Conservation (phyloP, 176 grass and related monocot species). For the Oryza coarctata region DNA sequence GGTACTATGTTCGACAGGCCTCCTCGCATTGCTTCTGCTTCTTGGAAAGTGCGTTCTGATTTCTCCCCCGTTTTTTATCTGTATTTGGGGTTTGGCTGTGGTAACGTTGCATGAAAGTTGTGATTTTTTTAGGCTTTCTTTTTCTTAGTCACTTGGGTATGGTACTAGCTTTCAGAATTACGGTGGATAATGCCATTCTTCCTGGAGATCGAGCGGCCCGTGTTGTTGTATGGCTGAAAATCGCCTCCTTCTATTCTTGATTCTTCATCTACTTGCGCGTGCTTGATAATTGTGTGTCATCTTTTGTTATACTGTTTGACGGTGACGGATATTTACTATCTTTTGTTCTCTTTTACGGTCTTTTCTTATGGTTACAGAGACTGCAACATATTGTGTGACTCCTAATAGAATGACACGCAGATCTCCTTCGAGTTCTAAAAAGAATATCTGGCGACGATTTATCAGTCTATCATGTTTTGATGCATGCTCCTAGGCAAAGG, state of each 20-base stretch:
- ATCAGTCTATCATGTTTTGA: neutral
- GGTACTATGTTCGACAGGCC: slow-evolving; percentile 20
- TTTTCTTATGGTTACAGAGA: neutral
- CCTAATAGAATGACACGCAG: neutral
- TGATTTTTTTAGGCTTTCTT: neutral
- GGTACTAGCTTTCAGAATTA: slow-evolving; percentile 14
- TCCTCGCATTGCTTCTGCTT: neutral
- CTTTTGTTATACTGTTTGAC: neutral
- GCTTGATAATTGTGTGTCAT: neutral
- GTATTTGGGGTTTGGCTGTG: neutral
- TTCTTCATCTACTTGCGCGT: neutral
- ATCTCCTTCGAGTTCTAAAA: neutral
- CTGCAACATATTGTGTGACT: neutral
- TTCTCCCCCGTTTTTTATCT: neutral
- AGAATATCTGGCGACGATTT: neutral
- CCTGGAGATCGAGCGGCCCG: neutral
- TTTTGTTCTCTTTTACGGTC: neutral
- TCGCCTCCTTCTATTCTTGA: neutral
- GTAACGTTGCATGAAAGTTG: neutral
- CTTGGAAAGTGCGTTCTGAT: neutral
- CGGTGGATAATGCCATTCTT: slow-evolving; percentile 16
- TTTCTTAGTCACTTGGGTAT: neutral
- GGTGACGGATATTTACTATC: neutral
- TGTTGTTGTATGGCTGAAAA: neutral
- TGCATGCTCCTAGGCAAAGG: neutral